Evolutionary conservation across 1,284 basidiomycete genomes (phyloP), one percentile per base, ranked within the genome.

Genomic region (Apiotrichum sp.): DNA sequence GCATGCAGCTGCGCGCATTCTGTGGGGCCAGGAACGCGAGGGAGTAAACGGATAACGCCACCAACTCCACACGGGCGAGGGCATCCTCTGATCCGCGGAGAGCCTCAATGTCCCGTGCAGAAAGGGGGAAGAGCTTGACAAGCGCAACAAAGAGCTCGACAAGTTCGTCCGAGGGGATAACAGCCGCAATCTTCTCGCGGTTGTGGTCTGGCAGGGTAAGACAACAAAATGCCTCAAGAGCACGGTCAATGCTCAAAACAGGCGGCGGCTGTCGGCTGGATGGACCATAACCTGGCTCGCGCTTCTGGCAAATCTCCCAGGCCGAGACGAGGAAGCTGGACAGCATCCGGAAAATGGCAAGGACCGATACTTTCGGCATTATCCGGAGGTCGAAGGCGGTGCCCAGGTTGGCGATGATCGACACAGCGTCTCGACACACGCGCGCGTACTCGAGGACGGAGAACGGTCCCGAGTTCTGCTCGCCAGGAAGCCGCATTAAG

Each of bases 1-100:
- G 87, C 64, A 93, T 80, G 55, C 77, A 80, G 53, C 80, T 75
- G 75, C 95, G 91, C 56, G 92, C 71, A 35, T 80, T 75, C 1
- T 85, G 84, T 1, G 90, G 82, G 4, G 91, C 83, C 47, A 95
- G 79, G 79, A 93, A 97, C 7, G 86, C 84, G 57, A 98, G 78
- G 38, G 87, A 86, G 78, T 96, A 97, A 41, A 96, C 81, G 14
- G 83, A 83, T 79, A 93, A 83, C 22, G 87, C 80, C 44, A 83
- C 77, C 58, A 88, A 86, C 77, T 95, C 90, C 61, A 87, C 77
- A 72, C 90, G 88, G 42, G 84, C 83, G 45, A 93, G 75, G 82
- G 88, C 89, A 22, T 80, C 67, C 58, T 82, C 80, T 38, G 77
- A 72, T 50, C 87, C 84, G 42, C 63, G 57, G 61, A 86, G 77